Evolutionary conservation across 805 yeast genomes (phyloP).

Genomic region (Nakazawaea holstii): DNA sequence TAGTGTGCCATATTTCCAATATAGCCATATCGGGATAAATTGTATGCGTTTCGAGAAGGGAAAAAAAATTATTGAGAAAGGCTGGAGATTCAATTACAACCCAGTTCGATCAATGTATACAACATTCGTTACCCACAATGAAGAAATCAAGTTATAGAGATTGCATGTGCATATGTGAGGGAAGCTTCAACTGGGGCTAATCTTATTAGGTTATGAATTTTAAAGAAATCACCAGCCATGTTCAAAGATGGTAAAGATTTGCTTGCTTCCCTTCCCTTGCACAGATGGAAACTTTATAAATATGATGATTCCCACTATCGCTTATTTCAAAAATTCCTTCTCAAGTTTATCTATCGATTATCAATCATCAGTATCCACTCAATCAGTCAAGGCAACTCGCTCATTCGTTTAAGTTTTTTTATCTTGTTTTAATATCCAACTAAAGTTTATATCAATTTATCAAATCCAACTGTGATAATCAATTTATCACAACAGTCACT

Average conservation of each 20-base stretch:
- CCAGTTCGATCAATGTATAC: neutral
- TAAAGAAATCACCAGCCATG: neutral
- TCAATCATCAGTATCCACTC: neutral
- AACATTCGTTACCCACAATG: too few relatives aligned
- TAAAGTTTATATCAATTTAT: neutral
- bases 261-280: too few relatives aligned
- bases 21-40: neutral
- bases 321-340: neutral
- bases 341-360: neutral
- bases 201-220: too few relatives aligned
- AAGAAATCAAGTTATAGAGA: neutral
- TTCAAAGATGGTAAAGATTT: neutral
- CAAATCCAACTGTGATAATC: neutral
- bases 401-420: neutral
- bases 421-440: neutral
- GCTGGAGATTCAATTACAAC: neutral
- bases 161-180: neutral
- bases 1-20: too few relatives aligned
- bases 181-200: neutral
- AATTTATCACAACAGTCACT: conserved; percentile 7
- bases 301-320: too few relatives aligned
- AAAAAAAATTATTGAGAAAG: neutral
- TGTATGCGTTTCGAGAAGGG: neutral
- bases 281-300: too few relatives aligned
- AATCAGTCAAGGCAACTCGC: neutral